These are phyloP conservation scores for Acidiella bohemica DNA, from an alignment of 495 filamentous ascomycete species.

Conservation along the genomic window DNA sequence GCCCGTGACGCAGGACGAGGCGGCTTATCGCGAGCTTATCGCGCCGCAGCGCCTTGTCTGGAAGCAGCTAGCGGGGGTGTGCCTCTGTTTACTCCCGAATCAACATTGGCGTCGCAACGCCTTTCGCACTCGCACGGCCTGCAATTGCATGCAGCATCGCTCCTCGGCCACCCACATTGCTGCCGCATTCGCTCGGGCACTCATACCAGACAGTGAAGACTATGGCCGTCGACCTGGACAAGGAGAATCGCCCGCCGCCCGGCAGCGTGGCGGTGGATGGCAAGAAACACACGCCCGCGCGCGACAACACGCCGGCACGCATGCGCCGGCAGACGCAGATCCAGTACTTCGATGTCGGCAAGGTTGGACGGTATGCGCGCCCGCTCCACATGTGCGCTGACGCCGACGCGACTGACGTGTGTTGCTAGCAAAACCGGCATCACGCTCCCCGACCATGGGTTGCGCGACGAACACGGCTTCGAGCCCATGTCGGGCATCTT, in stretches of 20 bases:
- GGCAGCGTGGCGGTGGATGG: constrained; percentile 6
- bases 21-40: too few relatives aligned
- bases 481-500: constrained; percentile 75
- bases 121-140: too few relatives aligned
- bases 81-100: too few relatives aligned
- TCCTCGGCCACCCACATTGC: too few relatives aligned
- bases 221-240: constrained; percentile 16
- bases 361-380: constrained; percentile 43
- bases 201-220: too few relatives aligned
- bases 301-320: too few relatives aligned
- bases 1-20: too few relatives aligned
- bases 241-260: constrained; percentile 17
- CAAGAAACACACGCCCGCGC: constrained; percentile 4
- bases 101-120: too few relatives aligned
- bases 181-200: too few relatives aligned
- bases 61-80: too few relatives aligned
- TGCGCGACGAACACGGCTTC: constrained; percentile 83
- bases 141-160: too few relatives aligned
- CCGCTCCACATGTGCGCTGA: constrained; percentile 1
- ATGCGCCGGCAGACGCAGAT: constrained; percentile 39
- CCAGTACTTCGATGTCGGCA: constrained; percentile 52
- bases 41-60: too few relatives aligned
- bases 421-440: constrained; percentile 71
- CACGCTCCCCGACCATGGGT: constrained; percentile 60
- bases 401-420: background rate